Evolutionary conservation across 345 rosid species (phyloP), one percentile per base, ranked within the genome.

Genomic region (Pistacia atlantica): DNA sequence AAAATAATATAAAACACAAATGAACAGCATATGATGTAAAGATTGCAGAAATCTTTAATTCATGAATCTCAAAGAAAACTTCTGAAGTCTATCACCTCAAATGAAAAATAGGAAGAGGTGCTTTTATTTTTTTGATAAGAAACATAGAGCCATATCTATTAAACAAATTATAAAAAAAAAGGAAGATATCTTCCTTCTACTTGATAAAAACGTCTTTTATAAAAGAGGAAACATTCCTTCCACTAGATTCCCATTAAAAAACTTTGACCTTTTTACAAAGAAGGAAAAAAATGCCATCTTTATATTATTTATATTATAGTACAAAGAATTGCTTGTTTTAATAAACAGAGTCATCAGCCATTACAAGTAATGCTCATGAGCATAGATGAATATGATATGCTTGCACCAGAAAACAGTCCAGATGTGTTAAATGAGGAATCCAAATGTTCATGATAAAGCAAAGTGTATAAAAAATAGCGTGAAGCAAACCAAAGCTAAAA

Each of bases 401-500:
- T 73, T 46, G 20, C 46, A 61, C 18, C 3, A 7, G 33, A 9
- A 63, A 35, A 66, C 61, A 45, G 54, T 74, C 42, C 45, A 22
- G 10, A 65, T 65, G 52, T 20, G 14, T 16, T 42, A 22, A 42
- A 38, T 12, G 11, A 61, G 16, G 25, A 63, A 77, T 22, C 35
- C 10, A 62, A 4, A 60, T 35, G 61, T 51, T 11, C 37, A 22
- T 28, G 57, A 59, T 0, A 51, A 56, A 51, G 31, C 18, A 4
- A 48, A 28, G 46, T 31, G 57, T 16, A 14, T 11, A 58, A 5
- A 42, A 42, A 42, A 42, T 52, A 35, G 46, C 48, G 48, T 5
- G 20, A 25, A 56, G 55, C 58, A 75, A 52, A 46, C 49, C 8
- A 54, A 70, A 61, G 68, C 62, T 57, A 73, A 77, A 59, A 59